These are phyloP conservation scores for Zygosaccharomyces siamensis DNA, from an alignment of 805 yeast genomes.

Conservation along the genomic window DNA sequence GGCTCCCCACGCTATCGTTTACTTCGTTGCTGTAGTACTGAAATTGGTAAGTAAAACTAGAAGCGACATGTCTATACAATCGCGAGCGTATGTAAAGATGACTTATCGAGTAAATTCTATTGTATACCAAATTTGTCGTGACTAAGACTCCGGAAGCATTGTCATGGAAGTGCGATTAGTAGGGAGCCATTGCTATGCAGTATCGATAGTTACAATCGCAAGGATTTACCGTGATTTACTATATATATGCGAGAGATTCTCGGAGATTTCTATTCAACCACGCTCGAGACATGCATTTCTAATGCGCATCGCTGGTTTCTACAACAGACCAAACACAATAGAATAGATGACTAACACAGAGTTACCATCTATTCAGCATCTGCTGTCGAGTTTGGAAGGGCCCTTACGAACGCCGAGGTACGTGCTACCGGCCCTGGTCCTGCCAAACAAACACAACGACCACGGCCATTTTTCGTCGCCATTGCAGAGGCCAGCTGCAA, in stretches of 20 bases:
- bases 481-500: too few relatives aligned
- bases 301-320: too few relatives aligned
- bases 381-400: conserved; percentile 5
- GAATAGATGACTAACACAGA: conserved; percentile 4
- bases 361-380: conserved; percentile 9
- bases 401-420: conserved; percentile 1
- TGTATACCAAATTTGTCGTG: background rate
- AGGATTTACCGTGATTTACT: conserved; percentile 5
- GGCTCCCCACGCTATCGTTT: background rate
- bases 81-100: background rate
- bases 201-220: background rate
- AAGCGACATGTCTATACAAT: conserved; percentile 5
- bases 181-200: background rate
- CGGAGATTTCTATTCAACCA: too few relatives aligned
- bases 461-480: background rate
- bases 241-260: background rate
- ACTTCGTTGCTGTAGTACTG: conserved; percentile 1
- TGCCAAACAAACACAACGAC: background rate
- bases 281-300: too few relatives aligned
- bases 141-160: background rate
- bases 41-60: conserved; percentile 1
- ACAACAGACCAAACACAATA: background rate
- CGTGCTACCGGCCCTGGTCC: conserved; percentile 4
- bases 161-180: background rate
- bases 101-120: background rate